A percentile compares a stretch with the other conserved stretches of the same genome.
These are phyloP conservation scores for Cytospora paraplurivora DNA, from an alignment of 2,329 filamentous ascomycete species.

Conservation along the genomic window DNA sequence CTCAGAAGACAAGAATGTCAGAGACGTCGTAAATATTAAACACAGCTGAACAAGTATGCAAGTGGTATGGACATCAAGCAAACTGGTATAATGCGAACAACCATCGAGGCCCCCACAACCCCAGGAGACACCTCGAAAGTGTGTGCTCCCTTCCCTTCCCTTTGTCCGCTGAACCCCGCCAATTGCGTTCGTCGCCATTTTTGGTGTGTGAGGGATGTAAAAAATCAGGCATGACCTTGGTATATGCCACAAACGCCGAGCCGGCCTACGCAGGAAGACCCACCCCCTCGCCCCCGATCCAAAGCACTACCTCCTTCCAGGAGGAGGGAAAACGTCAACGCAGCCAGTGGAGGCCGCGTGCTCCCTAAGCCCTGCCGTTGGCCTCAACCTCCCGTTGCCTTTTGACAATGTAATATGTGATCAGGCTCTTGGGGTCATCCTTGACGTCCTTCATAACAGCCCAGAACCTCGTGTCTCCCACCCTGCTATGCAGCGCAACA, in stretches of 20 bases:
- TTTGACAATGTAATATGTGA: conserved; percentile 81
- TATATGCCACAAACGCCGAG: background rate
- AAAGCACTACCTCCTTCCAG: background rate
- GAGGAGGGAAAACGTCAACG: conserved; percentile 4
- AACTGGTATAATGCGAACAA: conserved; percentile 17
- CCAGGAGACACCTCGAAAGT: background rate
- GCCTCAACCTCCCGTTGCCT: conserved; percentile 55
- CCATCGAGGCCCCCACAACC: background rate
- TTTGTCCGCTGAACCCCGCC: background rate
- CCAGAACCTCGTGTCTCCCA: conserved; percentile 69
- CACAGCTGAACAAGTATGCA: conserved; percentile 12
- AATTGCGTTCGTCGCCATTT: background rate
- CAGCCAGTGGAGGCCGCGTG: background rate
- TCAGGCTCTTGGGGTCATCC: conserved; percentile 74
- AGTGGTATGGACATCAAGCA: conserved; percentile 20
- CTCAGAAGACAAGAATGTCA: background rate
- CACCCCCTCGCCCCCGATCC: background rate
- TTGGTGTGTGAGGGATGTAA: background rate
- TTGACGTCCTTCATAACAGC: conserved; percentile 62
- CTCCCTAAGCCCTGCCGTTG: conserved; percentile 18
- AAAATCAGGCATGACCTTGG: background rate
- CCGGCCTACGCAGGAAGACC: no score
- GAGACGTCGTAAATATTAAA: conserved; percentile 21
- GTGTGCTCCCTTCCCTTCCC: background rate
- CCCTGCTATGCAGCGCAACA: conserved; percentile 66